Evolutionary conservation across 1,284 basidiomycete genomes (phyloP), one percentile per base, ranked within the genome.

Genomic region (Moniliophthora roreri): DNA sequence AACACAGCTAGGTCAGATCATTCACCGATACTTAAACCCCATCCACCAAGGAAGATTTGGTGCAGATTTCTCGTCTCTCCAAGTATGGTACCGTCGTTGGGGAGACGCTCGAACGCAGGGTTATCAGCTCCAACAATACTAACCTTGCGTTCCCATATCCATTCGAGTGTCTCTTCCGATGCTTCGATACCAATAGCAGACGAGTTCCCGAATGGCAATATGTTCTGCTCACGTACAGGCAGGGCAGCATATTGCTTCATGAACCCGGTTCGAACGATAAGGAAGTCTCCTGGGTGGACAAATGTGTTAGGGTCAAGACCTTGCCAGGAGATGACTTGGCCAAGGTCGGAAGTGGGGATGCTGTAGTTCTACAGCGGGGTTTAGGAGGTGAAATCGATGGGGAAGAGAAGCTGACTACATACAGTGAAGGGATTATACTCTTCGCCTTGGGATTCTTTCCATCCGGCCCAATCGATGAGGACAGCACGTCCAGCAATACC

Each of bases 181-280:
- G 58, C 40, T 35, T 59, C 58, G 6, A 57, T 16, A 0, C 55
- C 58, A 11, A 57, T 2, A 15, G 37, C 56, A 36, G 26, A 9
- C 3, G 28, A 34, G n/a, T 59, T 46, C 13, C 55, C 36, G 35
- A 23, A 59, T 1, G 58, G 58, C 3, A 57, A 13, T 2, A 52
- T 20, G 13, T 23, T 8, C 37, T 59, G 55, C 7, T 52, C 58
- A 16, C 53, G 50, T 3, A 18, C 20, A 1, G 58, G 38, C 15
- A 54, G 48, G 9, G 58, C 47, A 11, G 8, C 3, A 41, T 59
- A 59, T 44, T 57, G 50, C 39, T 54, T 48, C 18, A 46, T 53
- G 28, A 53, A 59, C 2, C 58, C 58, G 0, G 55, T 59, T 20
- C 57, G 54, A 24, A 58, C 35, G 32, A 58, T 50, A 20, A 58